Evolutionary conservation across 441 rosid genomes (phyloP).

Genomic region (Rhodomyrtus psidioides): DNA sequence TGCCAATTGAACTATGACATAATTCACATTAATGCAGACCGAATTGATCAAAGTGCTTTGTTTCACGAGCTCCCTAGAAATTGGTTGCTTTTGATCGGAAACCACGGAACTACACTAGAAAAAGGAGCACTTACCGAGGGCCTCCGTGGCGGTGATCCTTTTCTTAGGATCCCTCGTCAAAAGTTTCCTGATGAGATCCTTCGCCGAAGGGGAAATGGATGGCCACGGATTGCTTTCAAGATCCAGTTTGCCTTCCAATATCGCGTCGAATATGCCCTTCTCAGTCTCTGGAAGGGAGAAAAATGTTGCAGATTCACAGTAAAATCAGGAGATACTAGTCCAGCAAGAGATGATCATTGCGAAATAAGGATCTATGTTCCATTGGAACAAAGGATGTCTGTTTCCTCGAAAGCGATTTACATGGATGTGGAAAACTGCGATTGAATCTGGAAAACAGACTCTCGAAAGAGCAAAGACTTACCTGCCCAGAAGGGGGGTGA

Average conservation of each 20-base stretch:
- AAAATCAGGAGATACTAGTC: neutral
- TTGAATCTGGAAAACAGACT: neutral
- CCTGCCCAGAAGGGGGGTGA: slow-evolving; percentile 71
- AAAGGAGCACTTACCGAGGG: slow-evolving; percentile 37
- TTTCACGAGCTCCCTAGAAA: neutral
- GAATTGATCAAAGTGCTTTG: neutral
- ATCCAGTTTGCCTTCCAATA: slow-evolving; percentile 35
- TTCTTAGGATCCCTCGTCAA: slow-evolving; percentile 37
- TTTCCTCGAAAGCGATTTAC: neutral
- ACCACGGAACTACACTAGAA: neutral
- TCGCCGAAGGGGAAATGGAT: slow-evolving; percentile 36
- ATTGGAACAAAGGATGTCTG: neutral
- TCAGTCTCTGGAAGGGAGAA: slow-evolving; percentile 33
- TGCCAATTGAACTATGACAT: neutral
- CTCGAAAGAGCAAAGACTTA: slow-evolving; percentile 6
- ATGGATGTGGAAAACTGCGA: neutral
- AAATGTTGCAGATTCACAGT: neutral
- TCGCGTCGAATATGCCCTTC: slow-evolving; percentile 30
- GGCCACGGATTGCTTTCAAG: slow-evolving; percentile 48
- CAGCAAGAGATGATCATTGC: neutral
- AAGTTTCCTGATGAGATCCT: slow-evolving; percentile 51
- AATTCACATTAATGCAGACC: neutral
- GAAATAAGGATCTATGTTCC: neutral
- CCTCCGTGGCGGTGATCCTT: slow-evolving; percentile 43
- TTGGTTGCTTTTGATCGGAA: neutral